A percentile compares a stretch with the other conserved stretches of the same genome.
These are phyloP conservation scores for Rhizopogon rudus DNA, from an alignment of 768 basidiomycete genomes.

Conservation along the genomic window DNA sequence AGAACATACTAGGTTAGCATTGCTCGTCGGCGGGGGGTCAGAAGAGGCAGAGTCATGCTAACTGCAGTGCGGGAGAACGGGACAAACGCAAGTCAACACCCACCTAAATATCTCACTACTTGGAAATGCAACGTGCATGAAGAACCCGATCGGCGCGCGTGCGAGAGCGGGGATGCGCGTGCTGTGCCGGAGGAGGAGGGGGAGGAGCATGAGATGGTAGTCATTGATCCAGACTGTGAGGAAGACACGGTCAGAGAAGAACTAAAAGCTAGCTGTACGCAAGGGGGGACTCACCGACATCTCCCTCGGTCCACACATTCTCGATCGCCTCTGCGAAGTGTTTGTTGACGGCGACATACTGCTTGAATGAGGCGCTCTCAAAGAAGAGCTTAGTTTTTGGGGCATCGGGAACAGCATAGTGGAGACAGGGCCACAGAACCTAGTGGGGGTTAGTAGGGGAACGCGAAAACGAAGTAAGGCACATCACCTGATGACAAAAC, in stretches of 20 bases:
- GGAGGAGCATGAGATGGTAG: slow-evolving; percentile 94
- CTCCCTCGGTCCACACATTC: slow-evolving; percentile 78
- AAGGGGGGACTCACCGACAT: slow-evolving; percentile 49
- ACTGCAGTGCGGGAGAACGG: too few relatives aligned
- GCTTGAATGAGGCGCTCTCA: slow-evolving; percentile 74
- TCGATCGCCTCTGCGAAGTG: slow-evolving; percentile 86
- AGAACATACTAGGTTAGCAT: not conserved
- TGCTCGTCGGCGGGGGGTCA: not conserved
- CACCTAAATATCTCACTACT: slow-evolving; percentile 82
- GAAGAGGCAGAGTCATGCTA: too few relatives aligned
- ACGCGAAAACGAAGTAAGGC: slow-evolving; percentile 7
- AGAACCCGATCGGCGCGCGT: slow-evolving; percentile 63
- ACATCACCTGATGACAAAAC: slow-evolving; percentile 72
- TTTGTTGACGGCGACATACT: slow-evolving; percentile 87
- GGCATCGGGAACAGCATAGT: slow-evolving; percentile 84
- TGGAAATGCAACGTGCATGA: slow-evolving; percentile 96
- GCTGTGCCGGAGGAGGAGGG: slow-evolving; percentile 72
- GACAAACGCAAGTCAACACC: not conserved
- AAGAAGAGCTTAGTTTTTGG: slow-evolving; percentile 81
- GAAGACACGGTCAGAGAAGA: slow-evolving; percentile 1
- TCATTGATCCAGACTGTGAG: slow-evolving; percentile 78
- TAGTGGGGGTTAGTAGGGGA: slow-evolving; percentile 12
- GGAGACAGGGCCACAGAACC: slow-evolving; percentile 84
- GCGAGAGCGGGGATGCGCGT: slow-evolving; percentile 30
- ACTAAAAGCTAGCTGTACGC: not conserved